These are phyloP conservation scores for Chalciporus piperatus DNA, from an alignment of 768 basidiomycete genomes.

Conservation along the genomic window DNA sequence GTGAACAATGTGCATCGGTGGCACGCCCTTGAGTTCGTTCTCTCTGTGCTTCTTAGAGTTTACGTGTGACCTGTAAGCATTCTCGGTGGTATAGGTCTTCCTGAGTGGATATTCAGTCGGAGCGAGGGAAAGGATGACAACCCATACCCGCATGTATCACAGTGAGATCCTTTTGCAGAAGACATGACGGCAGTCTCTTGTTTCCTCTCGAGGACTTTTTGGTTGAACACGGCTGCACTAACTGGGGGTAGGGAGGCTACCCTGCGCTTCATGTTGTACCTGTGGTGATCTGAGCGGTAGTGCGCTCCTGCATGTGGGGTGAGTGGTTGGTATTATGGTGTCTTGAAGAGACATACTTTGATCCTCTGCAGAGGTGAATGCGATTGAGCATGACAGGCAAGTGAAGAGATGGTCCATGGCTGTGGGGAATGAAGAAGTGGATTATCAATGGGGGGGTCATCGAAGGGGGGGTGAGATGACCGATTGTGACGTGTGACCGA, in stretches of 20 bases:
- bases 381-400: conserved; percentile 89
- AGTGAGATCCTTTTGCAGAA: conserved; percentile 57
- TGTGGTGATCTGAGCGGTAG: conserved; percentile 91
- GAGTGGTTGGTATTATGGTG: background rate
- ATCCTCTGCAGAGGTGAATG: conserved; percentile 76
- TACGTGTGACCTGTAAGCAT: conserved; percentile 85
- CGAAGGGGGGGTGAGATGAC: conserved; percentile 3
- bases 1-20: conserved; percentile 10
- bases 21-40: conserved; percentile 52
- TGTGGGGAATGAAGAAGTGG: too few species aligned
- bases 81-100: conserved; percentile 86
- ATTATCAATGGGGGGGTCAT: conserved; percentile 18
- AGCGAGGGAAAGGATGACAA: background rate
- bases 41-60: conserved; percentile 90
- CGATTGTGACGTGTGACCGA: too few species aligned
- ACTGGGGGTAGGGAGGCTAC: conserved; percentile 89
- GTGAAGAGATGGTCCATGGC: conserved; percentile 48
- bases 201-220: conserved; percentile 80
- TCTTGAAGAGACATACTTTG: conserved; percentile 59
- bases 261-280: conserved; percentile 97
- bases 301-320: conserved; percentile 58
- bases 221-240: conserved; percentile 71
- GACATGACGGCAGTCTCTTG: conserved; percentile 71
- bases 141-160: conserved; percentile 83
- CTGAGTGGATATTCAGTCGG: conserved; percentile 38